Conservation (phyloP, 345 rosid genomes). For the Lumnitzera racemosa region DNA sequence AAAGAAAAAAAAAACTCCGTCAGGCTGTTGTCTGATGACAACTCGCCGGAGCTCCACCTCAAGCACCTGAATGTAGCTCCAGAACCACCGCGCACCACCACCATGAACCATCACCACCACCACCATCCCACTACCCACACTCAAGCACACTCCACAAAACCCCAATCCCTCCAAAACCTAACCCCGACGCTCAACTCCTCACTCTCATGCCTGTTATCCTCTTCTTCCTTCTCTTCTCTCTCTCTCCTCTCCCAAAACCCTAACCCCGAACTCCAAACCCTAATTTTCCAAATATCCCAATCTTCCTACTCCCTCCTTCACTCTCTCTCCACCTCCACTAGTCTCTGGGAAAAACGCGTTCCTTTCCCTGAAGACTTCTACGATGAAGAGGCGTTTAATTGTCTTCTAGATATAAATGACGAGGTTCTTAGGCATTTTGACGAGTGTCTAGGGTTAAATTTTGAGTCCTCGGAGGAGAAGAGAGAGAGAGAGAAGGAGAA, state of each 20-base stretch:
- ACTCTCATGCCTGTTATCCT: not conserved
- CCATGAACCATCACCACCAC: no score
- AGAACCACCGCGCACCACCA: no score
- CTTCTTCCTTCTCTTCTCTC: not conserved
- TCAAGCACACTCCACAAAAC: not conserved
- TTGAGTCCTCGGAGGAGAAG: slow-evolving; percentile 36
- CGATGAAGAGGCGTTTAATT: slow-evolving; percentile 54
- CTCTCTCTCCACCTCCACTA: slow-evolving; percentile 44
- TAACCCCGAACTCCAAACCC: slow-evolving; percentile 47
- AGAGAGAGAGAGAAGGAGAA: slow-evolving; percentile 29
- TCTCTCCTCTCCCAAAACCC: slow-evolving; percentile 9
- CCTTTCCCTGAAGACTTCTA: slow-evolving; percentile 35
- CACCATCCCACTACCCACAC: no score
- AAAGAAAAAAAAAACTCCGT: no score
- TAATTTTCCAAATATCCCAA: slow-evolving; percentile 34
- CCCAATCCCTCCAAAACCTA: slow-evolving; percentile 1
- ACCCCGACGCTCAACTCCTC: not conserved
- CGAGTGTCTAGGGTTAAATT: not conserved
- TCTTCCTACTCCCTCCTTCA: slow-evolving; percentile 46
- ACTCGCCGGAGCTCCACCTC: no score
- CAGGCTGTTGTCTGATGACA: no score
- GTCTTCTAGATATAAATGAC: slow-evolving; percentile 67
- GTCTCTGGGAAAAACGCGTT: slow-evolving; percentile 20
- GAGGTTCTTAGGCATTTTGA: slow-evolving; percentile 63
- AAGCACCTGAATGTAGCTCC: no score